Base-by-base conservation (phyloP, 495 filamentous ascomycete genomes). In the Parathielavia appendiculata region DNA sequence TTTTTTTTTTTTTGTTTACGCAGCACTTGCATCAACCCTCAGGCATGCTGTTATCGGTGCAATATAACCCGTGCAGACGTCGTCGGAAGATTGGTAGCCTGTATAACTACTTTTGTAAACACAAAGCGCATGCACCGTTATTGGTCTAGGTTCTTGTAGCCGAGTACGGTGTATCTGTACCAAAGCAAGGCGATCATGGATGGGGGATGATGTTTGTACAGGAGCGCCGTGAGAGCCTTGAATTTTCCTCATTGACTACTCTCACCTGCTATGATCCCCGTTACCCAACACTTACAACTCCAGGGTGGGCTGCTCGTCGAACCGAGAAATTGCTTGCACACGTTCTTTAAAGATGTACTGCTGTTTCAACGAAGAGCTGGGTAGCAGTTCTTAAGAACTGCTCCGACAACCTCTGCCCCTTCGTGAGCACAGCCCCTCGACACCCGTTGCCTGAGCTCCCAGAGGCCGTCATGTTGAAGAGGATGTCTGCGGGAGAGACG, bases 401-500 rank as follows among this genome's bases (percentile, higher is more conserved):
- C 23, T 43, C 32, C 51, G 10, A 40, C 38, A 54, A 54, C 13
- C 34, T 39, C 22, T 39, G 19, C n/a, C 36, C 50, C 2, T 40
- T 17, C 10, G 32, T 32, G 5, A 48, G 4, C 12, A 26, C 10
- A 13, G 14, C 13, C 26, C 17, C 9, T 19, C n/a, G 1, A 10
- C 40, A 16, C 1, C 35, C 9, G 35, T 10, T 1, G 4, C n/a
- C 50, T 11, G 6, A 5, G 19, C 36, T 2, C 35, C 8, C 22
- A 39, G 35, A 35, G 40, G n/a, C 14, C 39, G 5, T 14, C 1
- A 9, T 35, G n/a, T 41, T 14, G n/a, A n/a, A n/a, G n/a, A n/a
- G n/a, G n/a, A n/a, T n/a, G n/a, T 11, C 26, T 44, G 52, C 30
- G 57, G 14, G 45, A 54, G 58, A 55, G 13, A 55, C 17, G 48